Percentiles rank a stretch among this genome's conserved stretches.
phyloP scores from a whole-genome alignment of 225 moss, liverwort and hornwort species.

The Polytrichum commune region DNA sequence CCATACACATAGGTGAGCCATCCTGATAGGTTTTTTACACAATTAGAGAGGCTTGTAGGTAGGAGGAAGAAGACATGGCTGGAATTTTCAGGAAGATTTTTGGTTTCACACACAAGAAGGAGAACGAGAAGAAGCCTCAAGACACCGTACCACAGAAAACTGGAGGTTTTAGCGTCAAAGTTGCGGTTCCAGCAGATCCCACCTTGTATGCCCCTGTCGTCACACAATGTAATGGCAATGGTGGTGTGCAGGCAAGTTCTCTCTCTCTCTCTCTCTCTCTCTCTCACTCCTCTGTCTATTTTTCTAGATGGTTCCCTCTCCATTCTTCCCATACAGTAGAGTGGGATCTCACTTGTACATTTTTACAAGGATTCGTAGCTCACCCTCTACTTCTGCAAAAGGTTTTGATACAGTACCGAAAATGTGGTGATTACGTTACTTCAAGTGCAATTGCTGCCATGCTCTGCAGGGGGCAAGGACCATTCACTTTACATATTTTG shows the following conservation, averaged over 20 bases:
- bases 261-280: not conserved
- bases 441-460: no score
- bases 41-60: conserved; percentile 1
- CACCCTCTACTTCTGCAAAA: no score
- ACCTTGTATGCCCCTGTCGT: conserved; percentile 46
- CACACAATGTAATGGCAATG: conserved; percentile 54
- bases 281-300: not conserved
- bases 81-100: conserved; percentile 54
- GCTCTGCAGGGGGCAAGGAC: no score
- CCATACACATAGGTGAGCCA: not conserved
- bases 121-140: conserved; percentile 18
- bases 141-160: conserved; percentile 12
- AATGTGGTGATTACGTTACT: no score
- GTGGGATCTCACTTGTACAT: no score
- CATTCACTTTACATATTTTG: no score
- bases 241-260: conserved; percentile 47
- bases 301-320: no score
- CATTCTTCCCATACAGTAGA: no score
- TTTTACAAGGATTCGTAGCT: no score
- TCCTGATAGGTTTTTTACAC: conserved; percentile 5
- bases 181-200: conserved; percentile 44
- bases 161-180: conserved; percentile 53
- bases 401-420: no score
- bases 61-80: conserved; percentile 34
- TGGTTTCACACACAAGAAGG: conserved; percentile 37